Conservation (phyloP, 305 asterid species). For the Fraxinus angustifolia region DNA sequence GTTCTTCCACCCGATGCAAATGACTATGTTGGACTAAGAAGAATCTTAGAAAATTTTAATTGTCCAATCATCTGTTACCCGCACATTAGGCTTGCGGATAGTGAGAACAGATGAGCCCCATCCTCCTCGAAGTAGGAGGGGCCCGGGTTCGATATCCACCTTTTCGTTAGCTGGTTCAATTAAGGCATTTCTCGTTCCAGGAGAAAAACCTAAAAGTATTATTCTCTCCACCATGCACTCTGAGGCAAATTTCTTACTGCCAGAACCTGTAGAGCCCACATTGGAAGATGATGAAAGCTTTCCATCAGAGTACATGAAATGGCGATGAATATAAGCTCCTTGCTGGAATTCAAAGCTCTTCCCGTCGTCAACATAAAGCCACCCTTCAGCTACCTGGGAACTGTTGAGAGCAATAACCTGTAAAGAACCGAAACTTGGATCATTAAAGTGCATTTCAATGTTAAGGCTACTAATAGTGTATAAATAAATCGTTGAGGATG, state of each 20-base stretch:
- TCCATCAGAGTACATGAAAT: constrained; percentile 56
- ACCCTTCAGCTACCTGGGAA: constrained; percentile 87
- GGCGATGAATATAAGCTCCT: constrained; percentile 79
- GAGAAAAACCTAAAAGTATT: constrained; percentile 58
- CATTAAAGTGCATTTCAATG: background rate
- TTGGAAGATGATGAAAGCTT: constrained; percentile 58
- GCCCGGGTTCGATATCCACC: constrained; percentile 61
- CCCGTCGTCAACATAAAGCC: constrained; percentile 86
- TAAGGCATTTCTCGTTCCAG: constrained; percentile 47
- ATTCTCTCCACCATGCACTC: constrained; percentile 75
- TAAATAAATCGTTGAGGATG: background rate
- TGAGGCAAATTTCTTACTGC: constrained; percentile 37
- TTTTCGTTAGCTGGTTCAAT: constrained; percentile 60
- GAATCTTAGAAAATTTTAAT: constrained; percentile 56
- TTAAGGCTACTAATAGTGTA: background rate
- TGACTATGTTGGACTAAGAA: constrained; percentile 5
- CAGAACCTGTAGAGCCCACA: constrained; percentile 35
- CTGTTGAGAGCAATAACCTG: constrained; percentile 88
- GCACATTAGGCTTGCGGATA: constrained; percentile 80
- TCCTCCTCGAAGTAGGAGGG: constrained; percentile 54
- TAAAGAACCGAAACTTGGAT: constrained; percentile 8
- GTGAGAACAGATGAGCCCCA: constrained; percentile 43
- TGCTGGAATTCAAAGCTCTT: constrained; percentile 80
- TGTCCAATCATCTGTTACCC: constrained; percentile 67
- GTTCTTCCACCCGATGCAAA: constrained; percentile 1